These are phyloP conservation scores for Pezicula neosporulosa DNA, from an alignment of 2,329 filamentous ascomycete genomes.

Conservation along the genomic window DNA sequence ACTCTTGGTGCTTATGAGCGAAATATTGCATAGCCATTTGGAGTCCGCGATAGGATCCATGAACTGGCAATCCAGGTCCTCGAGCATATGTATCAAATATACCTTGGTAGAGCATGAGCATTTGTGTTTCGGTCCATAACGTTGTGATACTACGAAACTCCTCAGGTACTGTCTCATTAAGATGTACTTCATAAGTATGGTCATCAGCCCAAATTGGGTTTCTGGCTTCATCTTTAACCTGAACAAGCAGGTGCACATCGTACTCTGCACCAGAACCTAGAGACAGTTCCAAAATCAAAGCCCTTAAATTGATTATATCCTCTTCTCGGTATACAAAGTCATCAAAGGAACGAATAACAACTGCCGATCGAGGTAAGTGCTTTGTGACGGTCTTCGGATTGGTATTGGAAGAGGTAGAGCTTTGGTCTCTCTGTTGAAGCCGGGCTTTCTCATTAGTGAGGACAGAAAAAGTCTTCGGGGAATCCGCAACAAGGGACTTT, in stretches of 20 bases:
- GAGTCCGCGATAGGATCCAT: constrained; percentile 88
- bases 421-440: constrained; percentile 2
- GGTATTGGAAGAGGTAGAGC: background rate
- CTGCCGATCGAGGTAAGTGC: constrained; percentile 60
- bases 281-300: constrained; percentile 78
- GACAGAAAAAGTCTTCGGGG: constrained; percentile 16
- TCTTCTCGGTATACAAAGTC: constrained; percentile 77
- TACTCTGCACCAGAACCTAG: constrained; percentile 83
- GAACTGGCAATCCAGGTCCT: constrained; percentile 69
- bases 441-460: constrained; percentile 2
- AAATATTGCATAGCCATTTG: constrained; percentile 97
- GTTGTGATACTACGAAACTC: constrained; percentile 89
- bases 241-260: constrained; percentile 79
- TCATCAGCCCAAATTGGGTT: constrained; percentile 77
- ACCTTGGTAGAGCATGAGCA: constrained; percentile 85
- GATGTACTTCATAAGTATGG: constrained; percentile 62
- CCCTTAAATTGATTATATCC: constrained; percentile 76
- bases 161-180: constrained; percentile 66
- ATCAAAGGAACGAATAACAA: constrained; percentile 81
- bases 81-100: constrained; percentile 72
- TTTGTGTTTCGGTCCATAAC: constrained; percentile 91
- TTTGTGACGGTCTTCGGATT: constrained; percentile 16
- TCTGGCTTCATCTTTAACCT: constrained; percentile 76
- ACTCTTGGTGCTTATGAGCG: constrained; percentile 82
- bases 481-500: constrained; percentile 5